Conservation (phyloP, 2,329 filamentous ascomycete species). For the Alternaria solani region DNA sequence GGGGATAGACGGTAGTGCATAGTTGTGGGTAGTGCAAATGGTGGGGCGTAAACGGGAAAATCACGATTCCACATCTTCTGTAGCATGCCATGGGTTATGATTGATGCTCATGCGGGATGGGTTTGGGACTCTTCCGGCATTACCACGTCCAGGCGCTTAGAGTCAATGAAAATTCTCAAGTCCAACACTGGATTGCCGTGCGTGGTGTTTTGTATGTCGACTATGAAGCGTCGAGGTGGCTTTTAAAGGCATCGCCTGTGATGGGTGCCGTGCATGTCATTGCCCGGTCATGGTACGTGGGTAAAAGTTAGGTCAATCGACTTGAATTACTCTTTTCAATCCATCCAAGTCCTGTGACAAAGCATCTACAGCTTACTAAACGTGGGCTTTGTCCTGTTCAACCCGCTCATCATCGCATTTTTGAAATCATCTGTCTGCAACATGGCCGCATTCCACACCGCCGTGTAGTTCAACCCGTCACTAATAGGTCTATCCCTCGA, state of each 20-base stretch:
- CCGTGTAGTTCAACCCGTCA: constrained; percentile 83
- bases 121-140: constrained; percentile 50
- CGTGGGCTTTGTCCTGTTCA: constrained; percentile 79
- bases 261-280: constrained; percentile 48
- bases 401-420: constrained; percentile 75
- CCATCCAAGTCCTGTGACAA: not conserved
- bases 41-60: constrained; percentile 44
- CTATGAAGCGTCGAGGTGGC: not conserved
- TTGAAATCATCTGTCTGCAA: constrained; percentile 82
- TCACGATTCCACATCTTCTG: constrained; percentile 51
- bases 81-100: constrained; percentile 51
- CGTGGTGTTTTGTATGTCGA: constrained; percentile 10
- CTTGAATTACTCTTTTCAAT: not conserved
- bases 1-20: constrained; percentile 46
- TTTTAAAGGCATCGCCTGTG: not conserved
- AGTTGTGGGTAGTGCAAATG: constrained; percentile 29
- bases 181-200: constrained; percentile 32
- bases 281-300: not conserved
- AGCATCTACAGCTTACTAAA: constrained; percentile 79
- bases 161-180: constrained; percentile 55
- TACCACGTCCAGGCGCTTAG: constrained; percentile 54
- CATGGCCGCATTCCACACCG: constrained; percentile 85
- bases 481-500: constrained; percentile 78
- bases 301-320: not conserved
- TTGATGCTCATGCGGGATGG: constrained; percentile 46